Evolutionary conservation across 306 rosid genomes (phyloP).

Genomic region (Cicer chorassanicum): DNA sequence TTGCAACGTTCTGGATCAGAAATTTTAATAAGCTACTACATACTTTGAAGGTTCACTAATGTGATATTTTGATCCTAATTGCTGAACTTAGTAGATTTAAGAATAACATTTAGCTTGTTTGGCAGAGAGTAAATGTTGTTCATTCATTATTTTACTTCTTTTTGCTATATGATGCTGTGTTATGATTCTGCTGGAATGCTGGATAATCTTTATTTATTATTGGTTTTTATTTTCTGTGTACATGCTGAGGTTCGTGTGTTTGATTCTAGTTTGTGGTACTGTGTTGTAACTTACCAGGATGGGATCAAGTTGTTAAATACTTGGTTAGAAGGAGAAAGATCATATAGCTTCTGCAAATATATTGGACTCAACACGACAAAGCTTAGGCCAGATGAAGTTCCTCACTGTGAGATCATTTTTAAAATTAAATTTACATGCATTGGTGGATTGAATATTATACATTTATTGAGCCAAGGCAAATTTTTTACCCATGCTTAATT

Average conservation of each 20-base stretch:
- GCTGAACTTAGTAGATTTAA: constrained; percentile 28
- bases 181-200: constrained; percentile 26
- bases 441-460: constrained; percentile 38
- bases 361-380: constrained; percentile 68
- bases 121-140: neutral
- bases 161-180: neutral
- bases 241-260: neutral
- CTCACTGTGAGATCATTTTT: constrained; percentile 61
- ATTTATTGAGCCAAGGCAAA: constrained; percentile 20
- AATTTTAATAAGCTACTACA: neutral
- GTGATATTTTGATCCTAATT: constrained; percentile 2
- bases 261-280: constrained; percentile 29
- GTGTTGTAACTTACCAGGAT: constrained; percentile 55
- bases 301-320: constrained; percentile 83
- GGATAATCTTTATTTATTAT: constrained; percentile 27
- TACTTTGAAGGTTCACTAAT: neutral
- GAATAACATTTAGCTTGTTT: constrained; percentile 16
- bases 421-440: constrained; percentile 17
- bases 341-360: constrained; percentile 70
- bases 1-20: neutral
- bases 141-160: constrained; percentile 6
- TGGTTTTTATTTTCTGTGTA: neutral
- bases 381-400: constrained; percentile 74
- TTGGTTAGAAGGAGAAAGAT: constrained; percentile 91
- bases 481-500: constrained; percentile 42